These are phyloP conservation scores for Fusarium decemcellulare DNA, from an alignment of 2,329 filamentous ascomycete species.

Conservation along the genomic window DNA sequence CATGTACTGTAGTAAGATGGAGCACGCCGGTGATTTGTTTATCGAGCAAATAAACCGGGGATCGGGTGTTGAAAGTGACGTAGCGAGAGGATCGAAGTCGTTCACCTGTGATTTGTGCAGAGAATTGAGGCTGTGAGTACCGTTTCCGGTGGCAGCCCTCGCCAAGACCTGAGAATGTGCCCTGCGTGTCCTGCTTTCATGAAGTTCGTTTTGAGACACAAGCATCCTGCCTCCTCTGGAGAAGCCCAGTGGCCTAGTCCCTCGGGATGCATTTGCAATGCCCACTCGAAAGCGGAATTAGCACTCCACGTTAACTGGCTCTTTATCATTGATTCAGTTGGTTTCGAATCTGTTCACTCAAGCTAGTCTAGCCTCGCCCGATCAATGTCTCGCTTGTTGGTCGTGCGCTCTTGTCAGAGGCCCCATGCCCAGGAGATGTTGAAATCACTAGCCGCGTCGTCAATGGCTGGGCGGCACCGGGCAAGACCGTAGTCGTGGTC, in stretches of 20 bases:
- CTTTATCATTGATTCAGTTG: slow-evolving; percentile 34
- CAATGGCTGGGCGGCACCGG: slow-evolving; percentile 30
- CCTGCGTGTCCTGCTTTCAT: slow-evolving; percentile 17
- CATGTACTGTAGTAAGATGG: background rate
- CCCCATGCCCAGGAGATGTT: slow-evolving; percentile 20
- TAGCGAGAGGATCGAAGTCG: background rate
- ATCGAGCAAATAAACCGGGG: slow-evolving; percentile 1
- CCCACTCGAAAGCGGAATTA: slow-evolving; percentile 21
- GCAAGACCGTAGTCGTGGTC: slow-evolving; percentile 23
- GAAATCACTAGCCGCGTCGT: slow-evolving; percentile 30
- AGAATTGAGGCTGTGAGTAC: background rate
- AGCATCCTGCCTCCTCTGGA: slow-evolving; percentile 18
- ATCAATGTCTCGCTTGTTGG: slow-evolving; percentile 39
- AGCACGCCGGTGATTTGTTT: background rate
- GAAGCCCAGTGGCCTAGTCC: slow-evolving; percentile 10
- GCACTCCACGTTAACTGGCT: slow-evolving; percentile 21
- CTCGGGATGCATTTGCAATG: slow-evolving; percentile 21
- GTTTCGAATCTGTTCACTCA: slow-evolving; percentile 10
- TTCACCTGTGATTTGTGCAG: slow-evolving; percentile 2
- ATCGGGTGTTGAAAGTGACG: slow-evolving; percentile 6
- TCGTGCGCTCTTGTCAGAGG: slow-evolving; percentile 21
- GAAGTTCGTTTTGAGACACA: slow-evolving; percentile 35
- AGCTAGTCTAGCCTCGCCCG: slow-evolving; percentile 19
- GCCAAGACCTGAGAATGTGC: background rate
- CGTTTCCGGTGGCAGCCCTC: slow-evolving; percentile 1